Conservation (phyloP, 495 filamentous ascomycete genomes). For the Trichoderma gamsii region DNA sequence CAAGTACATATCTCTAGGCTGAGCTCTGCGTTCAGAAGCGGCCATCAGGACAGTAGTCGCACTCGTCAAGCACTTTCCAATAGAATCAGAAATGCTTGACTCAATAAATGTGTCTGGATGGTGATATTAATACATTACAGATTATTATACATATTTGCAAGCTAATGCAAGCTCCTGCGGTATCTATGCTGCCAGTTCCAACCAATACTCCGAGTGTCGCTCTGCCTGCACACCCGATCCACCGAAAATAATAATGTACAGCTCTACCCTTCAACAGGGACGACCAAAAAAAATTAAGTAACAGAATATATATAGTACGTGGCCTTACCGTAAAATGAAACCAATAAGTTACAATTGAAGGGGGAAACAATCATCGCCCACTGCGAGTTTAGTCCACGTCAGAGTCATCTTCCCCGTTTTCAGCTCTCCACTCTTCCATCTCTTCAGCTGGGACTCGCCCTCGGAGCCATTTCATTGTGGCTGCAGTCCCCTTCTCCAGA, state of each 20-base stretch:
- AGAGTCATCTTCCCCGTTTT: slow-evolving; percentile 28
- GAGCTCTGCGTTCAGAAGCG: too few species aligned
- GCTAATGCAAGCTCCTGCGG: not conserved
- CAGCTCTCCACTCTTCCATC: slow-evolving; percentile 41
- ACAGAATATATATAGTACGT: slow-evolving; percentile 2
- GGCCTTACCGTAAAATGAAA: not conserved
- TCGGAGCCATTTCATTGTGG: slow-evolving; percentile 75
- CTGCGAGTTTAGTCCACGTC: slow-evolving; percentile 30
- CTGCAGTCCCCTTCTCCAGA: slow-evolving; percentile 81
- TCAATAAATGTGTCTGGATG: not conserved
- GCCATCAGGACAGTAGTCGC: too few species aligned
- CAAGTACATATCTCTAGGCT: too few species aligned
- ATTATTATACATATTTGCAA: not conserved
- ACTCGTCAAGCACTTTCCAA: too few species aligned
- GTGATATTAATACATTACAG: not conserved
- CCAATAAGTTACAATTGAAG: not conserved
- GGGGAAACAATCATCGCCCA: slow-evolving; percentile 16
- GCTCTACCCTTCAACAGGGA: not conserved
- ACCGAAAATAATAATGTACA: slow-evolving; percentile 7
- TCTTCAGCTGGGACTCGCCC: slow-evolving; percentile 69
- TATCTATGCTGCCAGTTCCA: slow-evolving; percentile 1
- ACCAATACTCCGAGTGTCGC: not conserved
- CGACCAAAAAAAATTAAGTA: not conserved
- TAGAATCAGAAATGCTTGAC: too few species aligned
- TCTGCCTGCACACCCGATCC: not conserved